A percentile compares a stretch with the other conserved stretches of the same genome.
Conservation (phyloP, 2,329 filamentous ascomycete species). For the Aspergillus proliferans region DNA sequence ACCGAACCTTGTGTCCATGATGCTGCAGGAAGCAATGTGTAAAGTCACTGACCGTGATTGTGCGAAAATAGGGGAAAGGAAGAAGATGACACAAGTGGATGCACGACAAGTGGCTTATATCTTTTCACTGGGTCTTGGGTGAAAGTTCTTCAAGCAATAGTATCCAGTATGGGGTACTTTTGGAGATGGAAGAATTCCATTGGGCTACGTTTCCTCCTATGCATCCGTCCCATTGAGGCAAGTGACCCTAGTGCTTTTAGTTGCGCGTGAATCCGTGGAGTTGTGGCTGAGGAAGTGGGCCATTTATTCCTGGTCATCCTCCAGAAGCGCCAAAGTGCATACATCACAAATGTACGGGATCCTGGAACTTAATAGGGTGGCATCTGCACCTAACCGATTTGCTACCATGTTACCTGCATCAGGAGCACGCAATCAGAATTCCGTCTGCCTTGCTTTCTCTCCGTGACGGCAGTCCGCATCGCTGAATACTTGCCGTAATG, state of each 20-base stretch:
- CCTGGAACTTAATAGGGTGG: conserved; percentile 14
- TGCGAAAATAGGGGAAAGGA: background rate
- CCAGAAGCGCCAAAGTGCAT: conserved; percentile 6
- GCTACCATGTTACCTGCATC: conserved; percentile 13
- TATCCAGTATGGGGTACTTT: conserved; percentile 1
- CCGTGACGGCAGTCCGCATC: background rate
- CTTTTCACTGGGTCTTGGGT: background rate
- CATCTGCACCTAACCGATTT: conserved; percentile 17
- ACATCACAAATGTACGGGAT: conserved; percentile 11
- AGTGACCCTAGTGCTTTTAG: background rate
- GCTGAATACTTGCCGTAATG: too few species aligned
- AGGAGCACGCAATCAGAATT: conserved; percentile 7
- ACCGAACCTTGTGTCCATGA: background rate
- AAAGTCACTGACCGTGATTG: too few species aligned
- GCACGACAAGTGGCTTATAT: background rate
- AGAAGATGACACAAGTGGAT: background rate
- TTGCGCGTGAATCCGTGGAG: background rate
- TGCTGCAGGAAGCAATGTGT: background rate
- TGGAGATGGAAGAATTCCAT: conserved; percentile 9
- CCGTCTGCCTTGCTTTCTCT: background rate
- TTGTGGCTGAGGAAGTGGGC: background rate
- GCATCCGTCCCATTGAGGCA: conserved; percentile 4
- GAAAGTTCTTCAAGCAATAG: background rate
- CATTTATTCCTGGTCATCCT: conserved; percentile 2
- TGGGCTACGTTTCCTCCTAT: conserved; percentile 15